Evolutionary conservation across 129 eudicot genomes (phyloP), one percentile per base, ranked within the genome.

Genomic region (Apium graveolens): DNA sequence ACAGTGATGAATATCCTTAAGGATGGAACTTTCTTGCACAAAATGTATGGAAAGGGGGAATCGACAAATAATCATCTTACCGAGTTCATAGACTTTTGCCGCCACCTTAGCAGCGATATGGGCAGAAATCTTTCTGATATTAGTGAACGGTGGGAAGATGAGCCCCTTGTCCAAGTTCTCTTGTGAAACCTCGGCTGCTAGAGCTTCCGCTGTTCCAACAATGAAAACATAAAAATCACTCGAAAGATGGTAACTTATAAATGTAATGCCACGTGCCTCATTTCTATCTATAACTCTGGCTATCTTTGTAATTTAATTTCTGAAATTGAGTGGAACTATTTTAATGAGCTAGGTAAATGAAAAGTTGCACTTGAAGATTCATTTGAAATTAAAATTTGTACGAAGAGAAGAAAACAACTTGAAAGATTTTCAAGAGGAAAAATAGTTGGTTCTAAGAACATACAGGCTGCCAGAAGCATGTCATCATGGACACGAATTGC

Each of bases 401-500:
- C 26, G 12, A 26, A 60, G 68, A 60, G 16, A 57, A 32, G 14
- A 57, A n/a, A 24, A n/a, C 66, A n/a, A 57, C 66, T 57, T n/a
- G 5, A 10, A 51, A 51, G 62, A 51, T 51, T 51, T 51, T 20
- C 0, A 10, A 68, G 26, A 49, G 35, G 53, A 34, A 70, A n/a
- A 18, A 43, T 44, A 62, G 34, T 65, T 5, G 37, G 17, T 57
- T 24, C 46, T 60, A 60, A 45, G 70, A 82, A 87, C 98, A 91
- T 87, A 94, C 98, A 91, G 72, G 98, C 98, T 45, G 92, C 98
- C 79, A 94, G 83, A 66, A 94, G 98, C 98, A 94, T 94, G 84
- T 93, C 98, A 79, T 93, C 97, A 39, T 93, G 98, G 76, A 93
- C 98, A 78, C 98, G 98, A 79, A 93, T 91, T 49, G 98, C 98